A percentile compares a stretch with the other conserved stretches of the same genome.
Conservation (phyloP, 345 rosid species). For the Corchorus olitorius region DNA sequence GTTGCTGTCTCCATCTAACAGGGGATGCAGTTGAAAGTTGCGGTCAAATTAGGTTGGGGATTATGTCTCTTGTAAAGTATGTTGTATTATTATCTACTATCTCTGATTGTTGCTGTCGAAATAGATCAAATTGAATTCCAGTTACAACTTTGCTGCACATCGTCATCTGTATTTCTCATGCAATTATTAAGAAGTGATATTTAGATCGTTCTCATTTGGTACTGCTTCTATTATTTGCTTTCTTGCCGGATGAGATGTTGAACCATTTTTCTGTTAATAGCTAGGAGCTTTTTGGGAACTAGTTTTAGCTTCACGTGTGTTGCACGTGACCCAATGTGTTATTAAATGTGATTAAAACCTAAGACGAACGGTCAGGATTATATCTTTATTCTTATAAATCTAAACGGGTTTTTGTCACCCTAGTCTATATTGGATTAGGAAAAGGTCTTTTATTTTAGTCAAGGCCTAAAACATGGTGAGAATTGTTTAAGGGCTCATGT, state of each 20-base stretch:
- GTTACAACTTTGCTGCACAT: neutral
- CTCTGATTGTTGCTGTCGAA: neutral
- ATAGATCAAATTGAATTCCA: neutral
- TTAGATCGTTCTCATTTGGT: neutral
- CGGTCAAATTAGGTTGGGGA: conserved; percentile 14
- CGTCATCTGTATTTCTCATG: neutral
- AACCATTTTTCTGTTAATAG: neutral
- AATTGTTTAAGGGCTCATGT: too few species aligned
- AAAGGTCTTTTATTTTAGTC: too few species aligned
- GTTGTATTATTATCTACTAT: conserved; percentile 18
- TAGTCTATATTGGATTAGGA: too few species aligned
- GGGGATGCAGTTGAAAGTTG: neutral
- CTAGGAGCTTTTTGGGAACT: neutral
- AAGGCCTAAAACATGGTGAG: too few species aligned
- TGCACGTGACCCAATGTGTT: too few species aligned
- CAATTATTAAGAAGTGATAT: neutral
- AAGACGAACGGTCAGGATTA: too few species aligned
- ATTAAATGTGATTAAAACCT: too few species aligned
- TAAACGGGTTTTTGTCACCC: too few species aligned
- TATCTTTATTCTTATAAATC: too few species aligned
- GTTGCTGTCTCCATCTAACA: conserved; percentile 5
- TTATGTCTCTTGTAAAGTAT: conserved; percentile 31
- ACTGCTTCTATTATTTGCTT: neutral
- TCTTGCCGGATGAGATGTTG: neutral
- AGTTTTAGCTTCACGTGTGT: too few species aligned